Percentiles rank a stretch among this genome's conserved stretches.
These are phyloP conservation scores for Auxenochlorella pyrenoidosa DNA, from an alignment of 139 green algal genomes.

Conservation along the genomic window DNA sequence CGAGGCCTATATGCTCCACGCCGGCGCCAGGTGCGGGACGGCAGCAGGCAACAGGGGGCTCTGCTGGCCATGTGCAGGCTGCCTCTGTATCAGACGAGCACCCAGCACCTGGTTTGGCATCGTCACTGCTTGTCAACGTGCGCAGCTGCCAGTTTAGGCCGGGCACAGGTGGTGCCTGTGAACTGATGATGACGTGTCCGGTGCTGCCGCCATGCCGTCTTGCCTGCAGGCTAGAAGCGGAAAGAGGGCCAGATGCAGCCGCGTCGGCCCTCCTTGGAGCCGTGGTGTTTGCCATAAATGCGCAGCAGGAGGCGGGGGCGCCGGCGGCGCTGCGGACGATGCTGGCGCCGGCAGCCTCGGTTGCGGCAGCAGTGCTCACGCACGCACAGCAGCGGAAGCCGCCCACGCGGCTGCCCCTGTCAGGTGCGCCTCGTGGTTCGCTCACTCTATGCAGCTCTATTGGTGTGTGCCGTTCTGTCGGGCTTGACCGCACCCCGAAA, in stretches of 20 bases:
- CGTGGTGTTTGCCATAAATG: slow-evolving; percentile 10
- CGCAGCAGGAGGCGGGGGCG: slow-evolving; percentile 22
- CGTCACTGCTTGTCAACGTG: too few relatives aligned
- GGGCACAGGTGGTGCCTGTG: too few relatives aligned
- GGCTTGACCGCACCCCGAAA: too few relatives aligned
- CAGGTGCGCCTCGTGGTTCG: neutral
- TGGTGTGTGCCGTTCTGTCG: neutral
- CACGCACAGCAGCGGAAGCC: neutral
- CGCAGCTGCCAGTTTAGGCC: too few relatives aligned
- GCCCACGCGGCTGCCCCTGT: slow-evolving; percentile 3
- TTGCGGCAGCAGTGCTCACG: slow-evolving; percentile 11
- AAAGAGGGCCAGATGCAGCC: neutral
- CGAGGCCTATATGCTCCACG: slow-evolving; percentile 39
- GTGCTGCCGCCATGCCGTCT: neutral
- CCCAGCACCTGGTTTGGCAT: too few relatives aligned
- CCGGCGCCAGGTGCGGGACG: slow-evolving; percentile 21
- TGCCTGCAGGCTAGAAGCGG: slow-evolving; percentile 14
- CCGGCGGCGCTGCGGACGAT: slow-evolving; percentile 14
- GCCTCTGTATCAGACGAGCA: neutral
- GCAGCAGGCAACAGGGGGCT: neutral
- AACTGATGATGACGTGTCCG: neutral
- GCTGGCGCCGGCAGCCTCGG: slow-evolving; percentile 15
- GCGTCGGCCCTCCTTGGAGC: neutral
- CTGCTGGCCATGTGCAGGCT: neutral
- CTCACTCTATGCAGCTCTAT: neutral